Evolutionary conservation across 805 yeast species (phyloP).

Genomic region (Ogataea neopini): DNA sequence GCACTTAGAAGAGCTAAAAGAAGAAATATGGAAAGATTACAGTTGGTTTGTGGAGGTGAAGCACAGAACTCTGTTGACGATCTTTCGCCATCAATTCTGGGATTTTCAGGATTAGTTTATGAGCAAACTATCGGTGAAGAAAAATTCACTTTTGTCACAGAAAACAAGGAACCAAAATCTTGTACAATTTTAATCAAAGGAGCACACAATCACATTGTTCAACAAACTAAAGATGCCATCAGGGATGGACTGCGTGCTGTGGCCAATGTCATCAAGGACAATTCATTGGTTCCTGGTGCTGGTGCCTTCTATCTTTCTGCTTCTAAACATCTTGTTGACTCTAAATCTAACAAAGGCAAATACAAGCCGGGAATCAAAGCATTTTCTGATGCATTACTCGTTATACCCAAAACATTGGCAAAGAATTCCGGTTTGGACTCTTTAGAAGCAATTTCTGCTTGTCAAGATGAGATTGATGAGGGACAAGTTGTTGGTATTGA

Average conservation of each 20-base stretch:
- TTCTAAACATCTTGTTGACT: constrained; percentile 60
- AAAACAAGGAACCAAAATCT: constrained; percentile 83
- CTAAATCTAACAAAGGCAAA: constrained; percentile 73
- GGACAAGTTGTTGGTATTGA: constrained; percentile 89
- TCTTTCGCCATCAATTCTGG: constrained; percentile 73
- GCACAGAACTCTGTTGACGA: constrained; percentile 98
- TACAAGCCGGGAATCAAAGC: constrained; percentile 89
- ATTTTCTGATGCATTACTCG: constrained; percentile 86
- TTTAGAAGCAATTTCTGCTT: constrained; percentile 81
- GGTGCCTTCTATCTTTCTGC: constrained; percentile 93
- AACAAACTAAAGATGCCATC: constrained; percentile 94
- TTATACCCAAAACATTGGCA: constrained; percentile 90
- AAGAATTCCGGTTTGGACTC: constrained; percentile 93
- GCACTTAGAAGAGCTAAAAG: constrained; percentile 98
- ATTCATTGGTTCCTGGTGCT: constrained; percentile 89
- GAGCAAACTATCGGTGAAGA: constrained; percentile 97
- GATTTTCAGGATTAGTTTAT: constrained; percentile 86
- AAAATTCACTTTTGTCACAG: constrained; percentile 93
- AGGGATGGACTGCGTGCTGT: constrained; percentile 97
- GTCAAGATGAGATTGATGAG: constrained; percentile 85
- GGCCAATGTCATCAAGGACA: constrained; percentile 84
- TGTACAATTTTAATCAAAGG: constrained; percentile 93
- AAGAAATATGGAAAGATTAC: constrained; percentile 98
- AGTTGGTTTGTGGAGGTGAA: constrained; percentile 93
- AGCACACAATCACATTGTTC: constrained; percentile 83